Evolutionary conservation across 2,329 filamentous ascomycete genomes (phyloP).

Genomic region (Venturia effusa): DNA sequence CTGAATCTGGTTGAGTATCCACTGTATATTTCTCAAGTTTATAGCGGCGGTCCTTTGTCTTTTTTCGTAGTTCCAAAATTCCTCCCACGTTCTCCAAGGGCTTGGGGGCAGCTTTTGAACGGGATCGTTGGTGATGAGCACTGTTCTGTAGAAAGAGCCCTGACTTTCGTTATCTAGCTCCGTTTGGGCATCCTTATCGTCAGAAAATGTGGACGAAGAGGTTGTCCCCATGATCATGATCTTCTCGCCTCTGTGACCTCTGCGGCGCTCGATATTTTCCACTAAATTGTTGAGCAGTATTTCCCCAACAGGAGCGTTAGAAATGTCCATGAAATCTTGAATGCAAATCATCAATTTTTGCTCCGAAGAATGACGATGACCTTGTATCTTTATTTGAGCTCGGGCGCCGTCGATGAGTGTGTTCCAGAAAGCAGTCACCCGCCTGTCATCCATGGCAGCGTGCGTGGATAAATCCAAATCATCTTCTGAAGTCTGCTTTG

Average conservation of each 20-base stretch:
- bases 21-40: not conserved
- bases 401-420: conserved; percentile 4
- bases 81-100: not conserved
- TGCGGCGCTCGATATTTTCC: conserved; percentile 58
- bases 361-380: conserved; percentile 18
- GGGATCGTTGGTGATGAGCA: conserved; percentile 41
- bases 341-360: conserved; percentile 62
- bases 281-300: conserved; percentile 61
- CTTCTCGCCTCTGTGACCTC: conserved; percentile 55
- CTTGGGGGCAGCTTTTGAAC: conserved; percentile 6
- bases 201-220: conserved; percentile 38
- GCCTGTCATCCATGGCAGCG: not conserved
- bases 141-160: conserved; percentile 39
- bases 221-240: conserved; percentile 76
- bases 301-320: conserved; percentile 55
- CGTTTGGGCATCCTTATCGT: not conserved
- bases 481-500: not conserved
- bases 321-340: conserved; percentile 71
- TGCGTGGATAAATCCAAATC: not conserved
- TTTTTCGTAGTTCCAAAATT: not conserved
- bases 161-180: conserved; percentile 33
- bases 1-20: conserved; percentile 1
- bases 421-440: not conserved
- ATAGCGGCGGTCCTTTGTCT: not conserved
- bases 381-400: conserved; percentile 11